These are phyloP conservation scores for Micromonas commoda DNA, from an alignment of 139 green algal genomes.

Conservation along the genomic window DNA sequence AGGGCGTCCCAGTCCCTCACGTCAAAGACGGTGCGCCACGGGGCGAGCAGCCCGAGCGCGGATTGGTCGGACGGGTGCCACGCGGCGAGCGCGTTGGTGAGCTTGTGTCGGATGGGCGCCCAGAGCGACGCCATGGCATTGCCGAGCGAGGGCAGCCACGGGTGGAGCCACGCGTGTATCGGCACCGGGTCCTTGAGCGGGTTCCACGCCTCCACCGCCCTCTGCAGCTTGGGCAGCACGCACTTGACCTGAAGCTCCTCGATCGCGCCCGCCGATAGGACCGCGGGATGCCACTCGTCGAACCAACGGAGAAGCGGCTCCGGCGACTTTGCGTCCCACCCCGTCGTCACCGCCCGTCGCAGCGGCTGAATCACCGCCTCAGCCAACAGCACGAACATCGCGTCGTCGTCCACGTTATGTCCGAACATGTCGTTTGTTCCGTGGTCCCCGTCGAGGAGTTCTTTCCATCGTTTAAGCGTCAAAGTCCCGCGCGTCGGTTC, in stretches of 20 bases:
- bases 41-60: conserved; percentile 68
- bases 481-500: conserved; percentile 25
- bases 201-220: conserved; percentile 77
- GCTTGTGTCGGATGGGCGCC: conserved; percentile 58
- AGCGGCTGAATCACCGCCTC: conserved; percentile 76
- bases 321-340: conserved; percentile 74
- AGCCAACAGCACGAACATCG: conserved; percentile 62
- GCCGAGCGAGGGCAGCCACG: conserved; percentile 82
- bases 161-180: conserved; percentile 92
- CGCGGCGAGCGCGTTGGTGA: conserved; percentile 50
- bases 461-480: conserved; percentile 3
- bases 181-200: conserved; percentile 70
- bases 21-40: conserved; percentile 64
- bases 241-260: conserved; percentile 39
- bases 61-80: conserved; percentile 80
- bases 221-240: conserved; percentile 74
- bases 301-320: conserved; percentile 74
- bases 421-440: not conserved
- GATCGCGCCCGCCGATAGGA: conserved; percentile 41
- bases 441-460: not conserved
- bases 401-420: conserved; percentile 42
- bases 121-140: conserved; percentile 72
- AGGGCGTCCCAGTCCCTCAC: conserved; percentile 72
- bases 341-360: conserved; percentile 51
- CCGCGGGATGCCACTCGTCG: conserved; percentile 65